Evolutionary conservation across 2,329 filamentous ascomycete species (phyloP), one percentile per base, ranked within the genome.

Genomic region (Sporothrix mexicana): DNA sequence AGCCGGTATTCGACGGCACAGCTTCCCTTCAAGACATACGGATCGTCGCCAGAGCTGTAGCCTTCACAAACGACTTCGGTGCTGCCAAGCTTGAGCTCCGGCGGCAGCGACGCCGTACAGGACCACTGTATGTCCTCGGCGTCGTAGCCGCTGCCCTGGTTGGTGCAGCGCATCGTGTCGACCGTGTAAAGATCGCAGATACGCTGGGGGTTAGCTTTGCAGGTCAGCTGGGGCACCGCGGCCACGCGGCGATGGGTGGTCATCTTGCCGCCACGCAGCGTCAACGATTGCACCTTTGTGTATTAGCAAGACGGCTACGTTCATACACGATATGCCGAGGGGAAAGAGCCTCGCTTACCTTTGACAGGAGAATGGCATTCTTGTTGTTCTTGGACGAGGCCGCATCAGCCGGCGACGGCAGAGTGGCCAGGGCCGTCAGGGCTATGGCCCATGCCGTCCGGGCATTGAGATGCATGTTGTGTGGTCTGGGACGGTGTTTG

Each of bases 21-120:
- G 80, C 93, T 96, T 25, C 96, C 96, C 78, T 93, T 94, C 71
- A 98, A 83, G n/a, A 98, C 88, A 80, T 94, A 97, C 0, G 90
- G 89, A 80, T 98, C 96, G 64, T 95, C 89, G 0, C 91, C 82
- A 15, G 84, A 86, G 73, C 88, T 84, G 82, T 97, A 98, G 12
- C 96, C 95, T 79, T 99, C 95, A 81, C 96, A 99, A 12, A 94
- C 85, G 72, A 98, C 95, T 75, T 98, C 95, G 12, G 95, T 98
- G 74, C 88, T 87, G 73, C 93, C 95, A 41, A 98, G 88, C 81
- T 88, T 88, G 75, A 92, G 85, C 78, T 90, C 87, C 25, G 85
- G 83, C 0, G 90, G 90, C 17, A 92, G 80, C 1, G 83, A 81
- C 0, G 90, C 88, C 6, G 89, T 89, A 82, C 95, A 99, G 41